Evolutionary conservation across 2,329 filamentous ascomycete genomes (phyloP).

Genomic region (Colletotrichum limetticola): DNA sequence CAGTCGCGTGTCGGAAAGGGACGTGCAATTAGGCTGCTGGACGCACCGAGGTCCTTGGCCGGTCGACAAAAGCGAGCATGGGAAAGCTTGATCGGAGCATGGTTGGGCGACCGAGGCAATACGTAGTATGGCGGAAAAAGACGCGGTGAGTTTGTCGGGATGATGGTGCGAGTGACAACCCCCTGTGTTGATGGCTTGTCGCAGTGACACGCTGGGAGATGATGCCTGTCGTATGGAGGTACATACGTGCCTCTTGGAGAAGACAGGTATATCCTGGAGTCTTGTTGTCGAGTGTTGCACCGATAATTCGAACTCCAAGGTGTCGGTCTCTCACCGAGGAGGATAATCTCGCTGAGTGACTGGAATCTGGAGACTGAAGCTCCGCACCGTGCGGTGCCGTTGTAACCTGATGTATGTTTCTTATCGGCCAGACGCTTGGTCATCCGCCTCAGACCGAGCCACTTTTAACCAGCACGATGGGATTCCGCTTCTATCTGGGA

Average conservation of each 20-base stretch:
- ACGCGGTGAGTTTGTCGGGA: not conserved
- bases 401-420: not conserved
- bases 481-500: not conserved
- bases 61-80: not conserved
- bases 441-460: constrained; percentile 6
- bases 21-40: constrained; percentile 11
- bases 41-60: constrained; percentile 7
- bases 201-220: constrained; percentile 13
- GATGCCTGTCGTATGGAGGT: not conserved
- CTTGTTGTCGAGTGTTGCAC: not conserved
- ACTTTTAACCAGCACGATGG: not conserved
- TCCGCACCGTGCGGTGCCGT: not conserved
- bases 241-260: not conserved
- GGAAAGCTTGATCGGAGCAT: not conserved
- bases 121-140: not conserved
- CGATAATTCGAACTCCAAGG: not conserved
- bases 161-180: not conserved
- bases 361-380: not conserved
- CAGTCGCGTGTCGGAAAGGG: not conserved
- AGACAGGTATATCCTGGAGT: not conserved
- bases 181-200: not conserved
- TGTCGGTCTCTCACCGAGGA: constrained; percentile 19
- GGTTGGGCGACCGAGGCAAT: not conserved
- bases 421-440: not conserved
- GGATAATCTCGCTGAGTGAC: not conserved